phyloP scores from a whole-genome alignment of 176 grass and related monocot genomes.

The sorghum (Sorghum bicolor) region Sorghum_bicolor_NCBIv3 NC_012871.2:13876501-13877000 shows the following conservation, averaged over 20 bases:
- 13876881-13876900: not conserved
- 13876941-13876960: conserved; percentile 94
- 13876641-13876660: not conserved
- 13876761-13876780: conserved; percentile 87
- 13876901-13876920: not conserved
- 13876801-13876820: not conserved
- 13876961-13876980: conserved; percentile 99
- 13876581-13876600: conserved; percentile 97
- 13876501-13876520: conserved; percentile 92
- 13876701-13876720: conserved; percentile 96
- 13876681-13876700: conserved; percentile 33
- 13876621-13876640: not conserved
- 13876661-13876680: not conserved
- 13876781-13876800: not conserved
- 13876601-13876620: conserved; percentile 49
- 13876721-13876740: conserved; percentile 86
- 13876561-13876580: conserved; percentile 89
- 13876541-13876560: conserved; percentile 88
- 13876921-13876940: not conserved
- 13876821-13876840: not conserved
- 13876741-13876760: conserved; percentile 88
- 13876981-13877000: conserved; percentile 88
- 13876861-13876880: not conserved
- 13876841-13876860: not conserved
- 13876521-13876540: conserved; percentile 98